Conservation (phyloP, 2,329 filamentous ascomycete genomes). For the Chrysoporthe cubensis region DNA sequence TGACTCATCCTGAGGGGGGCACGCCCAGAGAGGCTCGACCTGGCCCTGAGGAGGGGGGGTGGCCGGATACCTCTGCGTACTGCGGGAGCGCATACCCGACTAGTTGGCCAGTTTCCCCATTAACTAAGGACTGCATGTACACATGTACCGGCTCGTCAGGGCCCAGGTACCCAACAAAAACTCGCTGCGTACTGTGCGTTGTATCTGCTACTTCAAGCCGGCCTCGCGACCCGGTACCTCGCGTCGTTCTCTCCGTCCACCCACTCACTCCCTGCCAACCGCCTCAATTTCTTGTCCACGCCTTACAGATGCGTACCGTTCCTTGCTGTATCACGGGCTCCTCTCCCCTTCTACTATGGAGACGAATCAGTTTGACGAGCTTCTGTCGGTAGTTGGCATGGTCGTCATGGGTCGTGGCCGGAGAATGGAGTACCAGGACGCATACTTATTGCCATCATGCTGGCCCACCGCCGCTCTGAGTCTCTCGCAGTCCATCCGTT, state of each 20-base stretch:
- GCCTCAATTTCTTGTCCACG: not conserved
- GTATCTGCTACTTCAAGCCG: conserved; percentile 6
- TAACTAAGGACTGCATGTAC: not conserved
- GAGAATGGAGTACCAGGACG: not conserved
- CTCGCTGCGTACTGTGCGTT: not conserved
- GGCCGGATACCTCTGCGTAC: not conserved
- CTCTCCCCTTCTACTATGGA: conserved; percentile 5
- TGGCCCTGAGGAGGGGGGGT: not conserved
- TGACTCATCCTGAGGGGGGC: not conserved
- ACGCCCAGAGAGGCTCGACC: not conserved
- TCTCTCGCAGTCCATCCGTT: not conserved
- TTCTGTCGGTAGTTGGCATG: conserved; percentile 19
- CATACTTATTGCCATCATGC: conserved; percentile 14
- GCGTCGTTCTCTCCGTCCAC: not conserved
- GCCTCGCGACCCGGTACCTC: not conserved
- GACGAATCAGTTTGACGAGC: conserved; percentile 4
- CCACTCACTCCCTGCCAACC: not conserved
- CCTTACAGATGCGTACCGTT: not conserved
- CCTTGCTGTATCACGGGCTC: not conserved
- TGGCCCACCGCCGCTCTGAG: conserved; percentile 12
- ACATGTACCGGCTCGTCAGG: not conserved
- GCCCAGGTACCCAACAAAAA: not conserved
- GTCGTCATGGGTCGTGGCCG: conserved; percentile 18
- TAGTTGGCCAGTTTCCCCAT: not conserved
- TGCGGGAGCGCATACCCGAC: not conserved